phyloP scores from a whole-genome alignment of 768 basidiomycete species.

The Leccinum subtestaceum region DNA sequence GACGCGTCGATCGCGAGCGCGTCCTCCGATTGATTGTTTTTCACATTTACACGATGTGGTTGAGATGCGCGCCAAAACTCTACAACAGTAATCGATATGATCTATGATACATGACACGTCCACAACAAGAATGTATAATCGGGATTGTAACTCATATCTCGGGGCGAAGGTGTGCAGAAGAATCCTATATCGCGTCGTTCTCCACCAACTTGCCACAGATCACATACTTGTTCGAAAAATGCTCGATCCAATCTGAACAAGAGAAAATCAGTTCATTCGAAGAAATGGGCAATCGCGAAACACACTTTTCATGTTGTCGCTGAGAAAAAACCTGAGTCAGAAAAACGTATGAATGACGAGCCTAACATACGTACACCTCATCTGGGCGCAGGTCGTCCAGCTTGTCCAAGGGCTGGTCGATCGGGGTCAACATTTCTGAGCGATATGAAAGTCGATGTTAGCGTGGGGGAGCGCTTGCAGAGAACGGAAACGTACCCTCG shows the following conservation, averaged over 20 bases:
- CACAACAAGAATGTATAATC: background rate
- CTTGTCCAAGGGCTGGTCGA: conserved; percentile 84
- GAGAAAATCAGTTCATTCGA: conserved; percentile 1
- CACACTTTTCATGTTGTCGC: conserved; percentile 88
- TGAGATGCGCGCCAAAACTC: background rate
- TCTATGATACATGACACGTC: conserved; percentile 8
- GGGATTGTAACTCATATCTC: background rate
- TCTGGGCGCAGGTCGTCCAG: conserved; percentile 73
- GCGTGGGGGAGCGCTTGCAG: no score
- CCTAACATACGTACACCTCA: conserved; percentile 65
- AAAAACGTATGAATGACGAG: background rate
- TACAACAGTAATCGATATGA: conserved; percentile 7
- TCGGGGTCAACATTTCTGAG: conserved; percentile 84
- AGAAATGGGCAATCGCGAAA: background rate
- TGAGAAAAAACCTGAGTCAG: conserved; percentile 29
- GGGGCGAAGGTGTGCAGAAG: background rate
- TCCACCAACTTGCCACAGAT: conserved; percentile 86
- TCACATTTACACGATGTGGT: background rate
- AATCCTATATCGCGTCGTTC: conserved; percentile 49
- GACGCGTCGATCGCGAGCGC: background rate
- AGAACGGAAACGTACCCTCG: conserved; percentile 48
- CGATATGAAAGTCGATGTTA: background rate
- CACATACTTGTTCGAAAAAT: conserved; percentile 91
- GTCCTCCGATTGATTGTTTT: background rate
- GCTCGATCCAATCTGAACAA: conserved; percentile 83